Evolutionary conservation across 371 early-diverging fungal genomes (phyloP).

Genomic region (Zychaea mexicana): DNA sequence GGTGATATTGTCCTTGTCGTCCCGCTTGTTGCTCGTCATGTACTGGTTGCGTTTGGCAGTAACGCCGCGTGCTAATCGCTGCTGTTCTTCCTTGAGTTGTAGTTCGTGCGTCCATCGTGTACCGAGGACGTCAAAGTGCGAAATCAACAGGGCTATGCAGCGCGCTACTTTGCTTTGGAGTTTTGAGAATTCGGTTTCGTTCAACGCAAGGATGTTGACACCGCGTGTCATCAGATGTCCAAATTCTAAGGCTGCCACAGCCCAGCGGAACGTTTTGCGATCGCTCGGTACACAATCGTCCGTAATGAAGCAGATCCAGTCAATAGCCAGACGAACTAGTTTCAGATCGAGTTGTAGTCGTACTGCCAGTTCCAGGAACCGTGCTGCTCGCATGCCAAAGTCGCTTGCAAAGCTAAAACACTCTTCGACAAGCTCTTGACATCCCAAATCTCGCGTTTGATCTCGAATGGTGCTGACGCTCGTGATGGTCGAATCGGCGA

Average conservation of each 20-base stretch:
- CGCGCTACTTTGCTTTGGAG: conserved; percentile 74
- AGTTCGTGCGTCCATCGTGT: conserved; percentile 60
- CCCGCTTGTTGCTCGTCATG: conserved; percentile 24
- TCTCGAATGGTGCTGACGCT: conserved; percentile 61
- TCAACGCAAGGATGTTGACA: conserved; percentile 68
- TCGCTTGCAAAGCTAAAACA: conserved; percentile 84
- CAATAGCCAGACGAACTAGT: conserved; percentile 73
- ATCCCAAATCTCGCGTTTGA: conserved; percentile 54
- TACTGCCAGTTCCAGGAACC: conserved; percentile 61
- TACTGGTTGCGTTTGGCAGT: conserved; percentile 43
- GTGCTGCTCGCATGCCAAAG: conserved; percentile 72
- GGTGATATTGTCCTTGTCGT: conserved; percentile 40
- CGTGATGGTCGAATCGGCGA: conserved; percentile 59
- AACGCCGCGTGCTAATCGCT: conserved; percentile 36
- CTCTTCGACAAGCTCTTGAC: conserved; percentile 81
- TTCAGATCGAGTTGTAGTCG: conserved; percentile 60
- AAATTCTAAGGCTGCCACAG: conserved; percentile 84
- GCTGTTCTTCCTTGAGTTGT: conserved; percentile 47
- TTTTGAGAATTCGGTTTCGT: conserved; percentile 70
- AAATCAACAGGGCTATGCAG: conserved; percentile 81
- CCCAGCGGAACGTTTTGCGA: conserved; percentile 88
- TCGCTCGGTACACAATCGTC: conserved; percentile 80
- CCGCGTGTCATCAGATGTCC: conserved; percentile 81
- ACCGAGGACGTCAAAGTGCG: conserved; percentile 80
- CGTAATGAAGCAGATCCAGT: conserved; percentile 85